Base-by-base conservation (phyloP, 2,329 filamentous ascomycete species). In the Bipolaris victoriae region DNA sequence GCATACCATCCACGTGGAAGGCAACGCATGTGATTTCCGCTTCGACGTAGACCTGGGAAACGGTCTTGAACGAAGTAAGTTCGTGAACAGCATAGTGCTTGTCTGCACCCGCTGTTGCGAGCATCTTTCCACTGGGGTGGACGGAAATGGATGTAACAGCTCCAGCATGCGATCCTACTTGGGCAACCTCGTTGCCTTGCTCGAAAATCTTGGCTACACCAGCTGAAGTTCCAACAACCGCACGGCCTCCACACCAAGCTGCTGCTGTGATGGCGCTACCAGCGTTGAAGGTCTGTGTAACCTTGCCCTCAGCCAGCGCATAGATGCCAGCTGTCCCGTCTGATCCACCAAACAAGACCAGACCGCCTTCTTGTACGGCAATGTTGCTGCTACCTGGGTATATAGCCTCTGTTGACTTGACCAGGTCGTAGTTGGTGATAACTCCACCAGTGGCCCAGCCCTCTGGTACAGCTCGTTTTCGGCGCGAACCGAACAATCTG, bases 1-100 rank as follows among this genome's bases (percentile, higher is more conserved):
- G 84, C 73, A 97, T 91, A n/a, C 95, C 95, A 72, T 99, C 95
- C 6, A 96, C 95, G 75, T 99, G 95, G 83, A 99, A 98, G 33
- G 89, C 86, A 62, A 88, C 90, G 49, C 88, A 86, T 1, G 90
- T 90, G 44, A 96, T 81, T 59, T 88, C 91, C 90, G 72, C 84
- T 76, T 94, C 89, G 22, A 88, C 90, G 74, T 89, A 95, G 40
- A 93, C 86, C 65, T 94, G 91, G 52, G 88, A 90, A 45, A 93
- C 86, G 24, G 88, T 85, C 69, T 87, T 85, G 71, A 87, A 82
- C 3, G 81, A 82, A 18, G 83, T 77, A 37, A 97, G 77, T 64
- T 98, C 92, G 77, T 98, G 97, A 61, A 98, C 86, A 1, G 93
- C 86, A 71, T 96, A 92, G 76, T 90, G 94, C 85, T 97, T 97